These are phyloP conservation scores for Penicillium turbatum DNA, from an alignment of 495 filamentous ascomycete species.

Conservation along the genomic window DNA sequence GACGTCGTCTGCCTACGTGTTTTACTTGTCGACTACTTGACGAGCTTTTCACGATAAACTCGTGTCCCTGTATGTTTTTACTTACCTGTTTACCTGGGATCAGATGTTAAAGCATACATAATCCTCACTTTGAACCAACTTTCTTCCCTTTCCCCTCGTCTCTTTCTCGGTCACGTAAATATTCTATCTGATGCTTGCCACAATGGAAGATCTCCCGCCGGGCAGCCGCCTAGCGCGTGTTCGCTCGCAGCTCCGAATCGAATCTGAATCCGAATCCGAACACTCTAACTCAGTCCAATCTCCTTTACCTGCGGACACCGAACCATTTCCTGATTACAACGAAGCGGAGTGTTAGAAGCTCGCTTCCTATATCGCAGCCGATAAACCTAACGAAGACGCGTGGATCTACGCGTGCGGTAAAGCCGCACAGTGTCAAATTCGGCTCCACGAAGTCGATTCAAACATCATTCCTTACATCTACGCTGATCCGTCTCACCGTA, in stretches of 20 bases:
- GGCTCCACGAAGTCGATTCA: conserved; percentile 12
- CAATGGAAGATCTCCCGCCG: neutral
- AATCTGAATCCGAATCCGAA: conserved; percentile 12
- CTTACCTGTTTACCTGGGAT: too few species aligned
- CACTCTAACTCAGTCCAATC: too few species aligned
- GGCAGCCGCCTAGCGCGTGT: conserved; percentile 5
- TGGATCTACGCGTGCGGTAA: conserved; percentile 20
- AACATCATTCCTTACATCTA: conserved; percentile 1
- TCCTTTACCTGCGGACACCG: conserved; percentile 3
- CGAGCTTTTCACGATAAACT: too few species aligned
- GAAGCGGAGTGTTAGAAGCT: conserved; percentile 9
- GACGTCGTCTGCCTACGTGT: too few species aligned
- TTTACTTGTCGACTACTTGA: too few species aligned
- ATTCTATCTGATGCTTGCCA: neutral
- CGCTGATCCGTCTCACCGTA: neutral
- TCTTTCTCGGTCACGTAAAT: neutral
- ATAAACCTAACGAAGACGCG: conserved; percentile 15
- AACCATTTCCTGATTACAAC: conserved; percentile 37
- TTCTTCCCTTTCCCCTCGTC: neutral
- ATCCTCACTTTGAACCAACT: too few species aligned
- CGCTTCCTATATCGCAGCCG: conserved; percentile 8
- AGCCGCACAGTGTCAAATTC: conserved; percentile 21
- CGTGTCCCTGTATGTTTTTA: too few species aligned
- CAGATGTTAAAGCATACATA: too few species aligned
- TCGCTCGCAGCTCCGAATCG: conserved; percentile 12